Evolutionary conservation across 2,329 filamentous ascomycete genomes (phyloP), one percentile per base, ranked within the genome.

Genomic region (Sclerotinia nivalis): DNA sequence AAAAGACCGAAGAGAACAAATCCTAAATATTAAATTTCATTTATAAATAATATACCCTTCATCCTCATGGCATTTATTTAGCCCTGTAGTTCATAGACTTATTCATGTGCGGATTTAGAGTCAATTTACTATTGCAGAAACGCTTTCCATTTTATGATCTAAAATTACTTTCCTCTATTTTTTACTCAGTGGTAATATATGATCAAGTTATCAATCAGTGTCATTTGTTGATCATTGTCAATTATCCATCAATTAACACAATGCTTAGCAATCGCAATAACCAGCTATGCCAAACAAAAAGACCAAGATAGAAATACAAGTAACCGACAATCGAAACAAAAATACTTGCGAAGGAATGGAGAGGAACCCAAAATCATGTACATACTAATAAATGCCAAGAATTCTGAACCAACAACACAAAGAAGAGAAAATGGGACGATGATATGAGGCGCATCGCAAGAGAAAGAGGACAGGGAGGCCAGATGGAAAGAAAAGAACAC

Each of bases 1-100:
- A 72, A 50, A 68, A 45, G 7, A 71, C 71, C 9, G 40, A 67
- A 31, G n/a, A 71, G 69, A 54, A 43, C 20, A 49, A 66, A 8
- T 25, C 64, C 3, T 62, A 47, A 34, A 45, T 13, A 65, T 40
- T 12, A 22, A 65, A 65, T 40, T 9, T 1, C 31, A 37, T 28
- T 52, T 52, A 15, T n/a, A 28, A 43, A 40, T n/a, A 43, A 22
- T 52, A 65, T 64, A 52, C 61, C 34, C 47, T 52, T 9, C 1
- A 43, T 65, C 15, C 12, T 15, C 20, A 40, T 9, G 25, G n/a
- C 18, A n/a, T 13, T 4, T 22, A 10, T 12, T 13, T 15, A 28
- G 15, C 22, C 18, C 20, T 47, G 10, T 40, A 61, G 9, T 28
- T 28, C 34, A 65, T 15, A 28, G 15, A 54, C 7, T 18, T 43